These are phyloP conservation scores for Cladosporium sp. DNA, from an alignment of 2,329 filamentous ascomycete genomes.

Conservation along the genomic window DNA sequence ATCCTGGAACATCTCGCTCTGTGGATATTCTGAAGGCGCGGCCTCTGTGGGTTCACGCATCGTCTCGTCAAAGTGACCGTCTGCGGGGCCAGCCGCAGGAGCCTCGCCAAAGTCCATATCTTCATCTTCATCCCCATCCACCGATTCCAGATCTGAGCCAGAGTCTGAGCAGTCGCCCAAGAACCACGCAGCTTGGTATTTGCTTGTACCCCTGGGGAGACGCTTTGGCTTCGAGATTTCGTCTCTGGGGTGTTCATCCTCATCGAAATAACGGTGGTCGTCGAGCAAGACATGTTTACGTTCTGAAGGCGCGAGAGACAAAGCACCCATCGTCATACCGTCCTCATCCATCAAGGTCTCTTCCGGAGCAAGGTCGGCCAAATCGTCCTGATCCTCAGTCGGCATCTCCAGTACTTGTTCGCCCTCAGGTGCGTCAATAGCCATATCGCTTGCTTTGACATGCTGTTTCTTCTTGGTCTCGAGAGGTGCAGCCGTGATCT, in stretches of 20 bases:
- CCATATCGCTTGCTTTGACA: slow-evolving; percentile 55
- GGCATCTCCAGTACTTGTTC: slow-evolving; percentile 64
- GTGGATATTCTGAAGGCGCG: slow-evolving; percentile 77
- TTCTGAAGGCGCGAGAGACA: slow-evolving; percentile 45
- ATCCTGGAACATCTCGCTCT: slow-evolving; percentile 87
- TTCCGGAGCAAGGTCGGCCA: slow-evolving; percentile 80
- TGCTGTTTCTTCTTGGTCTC: slow-evolving; percentile 48
- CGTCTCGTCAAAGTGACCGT: slow-evolving; percentile 55
- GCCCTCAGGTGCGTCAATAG: slow-evolving; percentile 56
- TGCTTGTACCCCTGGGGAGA: slow-evolving; percentile 84
- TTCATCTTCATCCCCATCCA: slow-evolving; percentile 51
- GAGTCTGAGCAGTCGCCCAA: slow-evolving; percentile 76
- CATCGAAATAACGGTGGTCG: slow-evolving; percentile 96
- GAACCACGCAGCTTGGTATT: slow-evolving; percentile 93
- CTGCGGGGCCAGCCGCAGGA: slow-evolving; percentile 64
- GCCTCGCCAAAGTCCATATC: slow-evolving; percentile 45
- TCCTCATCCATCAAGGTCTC: slow-evolving; percentile 70
- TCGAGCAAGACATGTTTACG: slow-evolving; percentile 85
- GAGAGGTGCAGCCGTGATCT: slow-evolving; percentile 73
- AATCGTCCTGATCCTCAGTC: slow-evolving; percentile 73
- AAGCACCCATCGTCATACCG: slow-evolving; percentile 42
- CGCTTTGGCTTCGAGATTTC: slow-evolving; percentile 61
- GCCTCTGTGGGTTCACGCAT: slow-evolving; percentile 56
- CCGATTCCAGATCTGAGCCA: slow-evolving; percentile 75
- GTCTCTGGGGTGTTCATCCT: slow-evolving; percentile 62